A percentile compares a stretch with the other conserved stretches of the same genome.
These are phyloP conservation scores for Fusarium nisikadoi DNA, from an alignment of 2,329 filamentous ascomycete species.

Conservation along the genomic window DNA sequence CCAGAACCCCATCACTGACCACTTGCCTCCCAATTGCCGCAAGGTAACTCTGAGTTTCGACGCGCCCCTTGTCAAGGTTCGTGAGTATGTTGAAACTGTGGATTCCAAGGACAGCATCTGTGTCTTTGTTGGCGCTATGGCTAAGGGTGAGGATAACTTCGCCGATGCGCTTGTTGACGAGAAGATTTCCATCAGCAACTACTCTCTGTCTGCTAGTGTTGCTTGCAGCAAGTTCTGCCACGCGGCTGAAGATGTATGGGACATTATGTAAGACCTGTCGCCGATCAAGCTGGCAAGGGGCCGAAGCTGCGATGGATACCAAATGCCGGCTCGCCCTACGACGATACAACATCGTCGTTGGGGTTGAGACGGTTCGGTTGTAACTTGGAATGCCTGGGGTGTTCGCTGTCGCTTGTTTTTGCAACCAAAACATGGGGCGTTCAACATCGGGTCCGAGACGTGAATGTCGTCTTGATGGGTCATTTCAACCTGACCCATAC, in stretches of 20 bases:
- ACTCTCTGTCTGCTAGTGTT: constrained; percentile 95
- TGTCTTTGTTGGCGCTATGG: constrained; percentile 98
- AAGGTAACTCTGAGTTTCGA: constrained; percentile 98
- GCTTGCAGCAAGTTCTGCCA: constrained; percentile 99
- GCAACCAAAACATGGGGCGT: constrained; percentile 84
- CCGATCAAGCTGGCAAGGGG: constrained; percentile 20
- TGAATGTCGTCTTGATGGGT: constrained; percentile 64
- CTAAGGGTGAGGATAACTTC: constrained; percentile 95
- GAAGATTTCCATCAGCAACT: constrained; percentile 98
- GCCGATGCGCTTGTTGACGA: constrained; percentile 95
- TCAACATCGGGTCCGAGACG: constrained; percentile 80
- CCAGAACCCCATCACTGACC: constrained; percentile 97
- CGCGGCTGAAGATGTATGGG: constrained; percentile 95
- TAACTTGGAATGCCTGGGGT: constrained; percentile 72
- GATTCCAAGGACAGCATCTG: constrained; percentile 90
- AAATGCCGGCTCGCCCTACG: constrained; percentile 54
- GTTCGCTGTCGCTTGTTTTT: constrained; percentile 84
- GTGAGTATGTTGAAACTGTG: constrained; percentile 87
- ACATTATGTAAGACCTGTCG: constrained; percentile 74
- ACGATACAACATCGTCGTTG: constrained; percentile 79
- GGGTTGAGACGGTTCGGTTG: constrained; percentile 54
- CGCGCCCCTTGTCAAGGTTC: constrained; percentile 83
- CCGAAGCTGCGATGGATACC: constrained; percentile 37
- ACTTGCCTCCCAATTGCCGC: constrained; percentile 94
- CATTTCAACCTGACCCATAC: constrained; percentile 72